These are phyloP conservation scores for Aureobasidium subglaciale DNA, from an alignment of 2,329 filamentous ascomycete species.

Conservation along the genomic window DNA sequence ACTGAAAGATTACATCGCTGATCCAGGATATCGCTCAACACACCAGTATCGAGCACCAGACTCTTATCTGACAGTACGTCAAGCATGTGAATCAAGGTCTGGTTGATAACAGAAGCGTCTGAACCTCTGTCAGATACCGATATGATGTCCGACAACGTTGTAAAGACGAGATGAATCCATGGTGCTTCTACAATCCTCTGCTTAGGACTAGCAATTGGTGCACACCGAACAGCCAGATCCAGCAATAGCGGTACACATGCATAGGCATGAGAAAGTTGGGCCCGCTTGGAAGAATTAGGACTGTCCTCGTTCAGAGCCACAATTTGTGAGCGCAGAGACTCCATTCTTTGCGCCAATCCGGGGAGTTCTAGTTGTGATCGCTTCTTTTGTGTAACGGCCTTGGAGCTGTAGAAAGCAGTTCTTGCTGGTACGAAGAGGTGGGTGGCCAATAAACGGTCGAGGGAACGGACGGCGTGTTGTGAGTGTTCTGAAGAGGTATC, in stretches of 20 bases:
- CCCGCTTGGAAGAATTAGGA: background rate
- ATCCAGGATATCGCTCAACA: background rate
- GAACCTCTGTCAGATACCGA: slow-evolving; percentile 23
- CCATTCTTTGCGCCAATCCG: background rate
- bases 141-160: slow-evolving; percentile 24
- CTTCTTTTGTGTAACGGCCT: slow-evolving; percentile 19
- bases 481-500: background rate
- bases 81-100: slow-evolving; percentile 22
- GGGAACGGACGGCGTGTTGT: background rate
- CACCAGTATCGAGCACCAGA: background rate
- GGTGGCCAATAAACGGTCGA: slow-evolving; percentile 35
- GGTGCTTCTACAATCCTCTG: slow-evolving; percentile 34
- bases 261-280: background rate
- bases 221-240: slow-evolving; percentile 35
- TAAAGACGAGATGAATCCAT: slow-evolving; percentile 39
- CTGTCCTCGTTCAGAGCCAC: background rate
- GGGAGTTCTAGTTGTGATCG: slow-evolving; percentile 14
- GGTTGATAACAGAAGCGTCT: slow-evolving; percentile 18
- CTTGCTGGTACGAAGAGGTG: slow-evolving; percentile 37
- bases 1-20: slow-evolving; percentile 1
- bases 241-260: slow-evolving; percentile 24
- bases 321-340: slow-evolving; percentile 6
- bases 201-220: slow-evolving; percentile 34
- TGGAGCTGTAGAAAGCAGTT: slow-evolving; percentile 27
- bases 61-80: slow-evolving; percentile 16